Conservation (phyloP, 2,329 filamentous ascomycete species). For the Penicillium sp. region DNA sequence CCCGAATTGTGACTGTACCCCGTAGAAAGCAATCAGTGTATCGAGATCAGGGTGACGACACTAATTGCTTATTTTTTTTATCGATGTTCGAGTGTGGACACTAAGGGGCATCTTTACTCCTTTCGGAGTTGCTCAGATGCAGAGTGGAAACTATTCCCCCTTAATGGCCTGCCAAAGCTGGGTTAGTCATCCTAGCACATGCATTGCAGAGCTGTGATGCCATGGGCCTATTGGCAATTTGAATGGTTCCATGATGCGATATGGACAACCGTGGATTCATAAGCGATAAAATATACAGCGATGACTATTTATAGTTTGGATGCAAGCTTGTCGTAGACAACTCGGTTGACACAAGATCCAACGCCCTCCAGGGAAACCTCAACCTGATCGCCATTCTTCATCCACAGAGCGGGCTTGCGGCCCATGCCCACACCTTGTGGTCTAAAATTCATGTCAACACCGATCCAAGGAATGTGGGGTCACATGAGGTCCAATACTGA, state of each 20-base stretch:
- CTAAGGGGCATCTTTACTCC: neutral
- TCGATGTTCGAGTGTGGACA: neutral
- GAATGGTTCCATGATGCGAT: neutral
- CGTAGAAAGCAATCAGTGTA: neutral
- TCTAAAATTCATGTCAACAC: conserved; percentile 32
- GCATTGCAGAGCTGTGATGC: neutral
- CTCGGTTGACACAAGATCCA: conserved; percentile 54
- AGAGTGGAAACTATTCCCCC: no score
- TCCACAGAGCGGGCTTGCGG: conserved; percentile 64
- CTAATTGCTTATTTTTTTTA: neutral
- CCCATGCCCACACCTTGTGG: conserved; percentile 73
- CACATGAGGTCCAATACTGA: neutral
- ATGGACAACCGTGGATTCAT: neutral
- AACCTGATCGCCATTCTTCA: conserved; percentile 69
- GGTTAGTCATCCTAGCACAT: no score
- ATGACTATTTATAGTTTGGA: conserved; percentile 34
- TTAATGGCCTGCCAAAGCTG: no score
- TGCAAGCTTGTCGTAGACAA: conserved; percentile 43
- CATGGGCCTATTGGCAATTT: neutral
- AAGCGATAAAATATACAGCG: neutral
- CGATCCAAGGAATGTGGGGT: neutral
- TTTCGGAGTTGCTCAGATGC: neutral
- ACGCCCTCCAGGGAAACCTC: conserved; percentile 68
- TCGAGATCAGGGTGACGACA: neutral
- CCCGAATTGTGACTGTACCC: neutral